phyloP scores from a whole-genome alignment of 306 rosid species.

The Casuarina equisetifolia region DNA sequence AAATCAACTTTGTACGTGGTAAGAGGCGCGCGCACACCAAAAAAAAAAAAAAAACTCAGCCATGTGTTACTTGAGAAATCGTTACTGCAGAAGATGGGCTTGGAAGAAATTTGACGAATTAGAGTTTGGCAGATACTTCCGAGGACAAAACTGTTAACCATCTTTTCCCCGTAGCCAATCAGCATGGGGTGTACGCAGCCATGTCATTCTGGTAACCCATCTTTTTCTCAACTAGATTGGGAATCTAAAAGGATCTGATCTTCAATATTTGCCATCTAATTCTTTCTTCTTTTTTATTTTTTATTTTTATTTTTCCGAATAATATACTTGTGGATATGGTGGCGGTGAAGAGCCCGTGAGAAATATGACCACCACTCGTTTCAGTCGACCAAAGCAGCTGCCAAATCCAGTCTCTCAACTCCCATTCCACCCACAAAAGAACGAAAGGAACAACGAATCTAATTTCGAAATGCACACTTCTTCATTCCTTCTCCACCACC shows the following conservation, averaged over 20 bases:
- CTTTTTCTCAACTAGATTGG: background rate
- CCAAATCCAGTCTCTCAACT: constrained; percentile 44
- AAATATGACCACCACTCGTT: constrained; percentile 55
- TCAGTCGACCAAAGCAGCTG: constrained; percentile 30
- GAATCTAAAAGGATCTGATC: background rate
- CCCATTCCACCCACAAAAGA: constrained; percentile 21
- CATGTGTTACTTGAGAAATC: too few relatives aligned
- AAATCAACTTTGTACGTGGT: too few relatives aligned
- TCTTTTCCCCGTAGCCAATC: too few relatives aligned
- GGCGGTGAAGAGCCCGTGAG: constrained; percentile 16
- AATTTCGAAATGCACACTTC: constrained; percentile 34
- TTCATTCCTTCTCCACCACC: constrained; percentile 26
- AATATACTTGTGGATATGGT: background rate
- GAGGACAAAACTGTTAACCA: background rate
- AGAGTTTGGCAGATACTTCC: background rate
- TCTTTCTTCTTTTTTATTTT: too few relatives aligned
- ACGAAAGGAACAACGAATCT: background rate
- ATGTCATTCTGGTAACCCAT: background rate
- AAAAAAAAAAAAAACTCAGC: too few relatives aligned
- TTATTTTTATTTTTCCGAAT: background rate
- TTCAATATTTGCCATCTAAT: background rate
- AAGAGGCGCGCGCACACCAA: too few relatives aligned
- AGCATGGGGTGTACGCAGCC: background rate
- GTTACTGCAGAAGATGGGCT: too few relatives aligned
- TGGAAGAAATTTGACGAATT: too few relatives aligned